These are phyloP conservation scores for Massarina eburnea DNA, from an alignment of 2,329 filamentous ascomycete genomes.

Conservation along the genomic window DNA sequence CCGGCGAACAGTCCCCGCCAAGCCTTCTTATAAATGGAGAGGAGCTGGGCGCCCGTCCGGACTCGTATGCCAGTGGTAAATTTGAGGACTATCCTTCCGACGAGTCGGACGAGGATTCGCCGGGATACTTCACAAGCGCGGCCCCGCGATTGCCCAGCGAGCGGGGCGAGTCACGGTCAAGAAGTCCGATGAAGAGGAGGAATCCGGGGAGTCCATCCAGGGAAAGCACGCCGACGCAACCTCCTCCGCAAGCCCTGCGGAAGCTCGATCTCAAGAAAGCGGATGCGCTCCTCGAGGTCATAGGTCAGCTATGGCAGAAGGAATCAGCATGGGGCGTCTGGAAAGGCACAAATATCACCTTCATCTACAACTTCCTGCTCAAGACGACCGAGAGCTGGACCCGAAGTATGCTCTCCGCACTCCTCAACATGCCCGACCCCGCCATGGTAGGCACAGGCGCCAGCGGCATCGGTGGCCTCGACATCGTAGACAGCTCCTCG, in stretches of 20 bases:
- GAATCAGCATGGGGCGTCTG: slow-evolving; percentile 91
- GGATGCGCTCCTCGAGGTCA: slow-evolving; percentile 81
- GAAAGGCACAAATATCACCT: slow-evolving; percentile 91
- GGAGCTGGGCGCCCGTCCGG: slow-evolving; percentile 30
- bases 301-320: slow-evolving; percentile 84
- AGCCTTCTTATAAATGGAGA: slow-evolving; percentile 21
- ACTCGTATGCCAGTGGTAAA: slow-evolving; percentile 36
- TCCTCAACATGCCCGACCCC: slow-evolving; percentile 86
- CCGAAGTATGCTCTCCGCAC: slow-evolving; percentile 82
- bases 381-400: slow-evolving; percentile 92
- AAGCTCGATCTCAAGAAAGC: slow-evolving; percentile 71
- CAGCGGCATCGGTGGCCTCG: slow-evolving; percentile 64
- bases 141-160: slow-evolving; percentile 55
- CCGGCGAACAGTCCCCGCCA: slow-evolving; percentile 37
- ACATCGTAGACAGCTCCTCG: slow-evolving; percentile 79
- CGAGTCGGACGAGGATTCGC: slow-evolving; percentile 69
- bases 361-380: slow-evolving; percentile 83
- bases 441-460: slow-evolving; percentile 55
- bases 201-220: slow-evolving; percentile 44
- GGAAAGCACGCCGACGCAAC: slow-evolving; percentile 42
- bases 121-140: slow-evolving; percentile 79
- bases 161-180: slow-evolving; percentile 40
- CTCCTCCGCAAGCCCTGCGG: slow-evolving; percentile 52
- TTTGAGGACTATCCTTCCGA: slow-evolving; percentile 56
- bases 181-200: slow-evolving; percentile 38